Evolutionary conservation across 768 basidiomycete genomes (phyloP), one percentile per base, ranked within the genome.

Genomic region (Boletus rubescentipes): DNA sequence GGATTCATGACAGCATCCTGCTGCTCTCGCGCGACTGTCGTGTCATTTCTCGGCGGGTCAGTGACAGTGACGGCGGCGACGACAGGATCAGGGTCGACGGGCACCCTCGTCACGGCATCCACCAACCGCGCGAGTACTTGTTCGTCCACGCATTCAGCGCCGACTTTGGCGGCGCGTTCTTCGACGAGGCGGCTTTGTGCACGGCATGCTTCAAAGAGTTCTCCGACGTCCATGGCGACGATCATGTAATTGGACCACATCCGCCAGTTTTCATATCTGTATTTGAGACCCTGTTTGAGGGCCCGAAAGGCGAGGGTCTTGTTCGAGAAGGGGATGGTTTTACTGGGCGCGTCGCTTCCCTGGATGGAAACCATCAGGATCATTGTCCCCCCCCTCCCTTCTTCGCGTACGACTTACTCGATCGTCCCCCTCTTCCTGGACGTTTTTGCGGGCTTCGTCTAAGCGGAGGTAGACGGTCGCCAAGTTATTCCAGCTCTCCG

Each of bases 191-290:
- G 86, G 0, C 80, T 79, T 20, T 93, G 77, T 0, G 95, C 96
- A 36, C 91, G 86, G 54, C 84, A 86, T 1, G 93, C 87, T 66
- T 99, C 96, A 1, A 83, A 77, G 45, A 98, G 79, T 67, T 98
- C 94, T 8, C 95, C 96, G 18, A 98, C 89, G 60, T 98, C 93
- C 71, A 97, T 78, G 4, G 91, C 81, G 26, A 98, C 87, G 64
- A 97, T 77, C 87, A 92, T 94, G 76, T 94, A 98, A 76, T 99
- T 99, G 56, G 80, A 79, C 97, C 97, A 99, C 90, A 99, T 95
- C 18, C 93, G 83, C 95, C 96, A 98, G 65, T 93, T 95, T 26
- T 91, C 86, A 68, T 93, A 90, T 45, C 83, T 82, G 69, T 81
- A 83, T 61, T 85, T 86, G 55, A 98, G 79, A 2, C 97, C 95